Base-by-base conservation (phyloP, 345 rosid species). In the Populus davidiana region DNA sequence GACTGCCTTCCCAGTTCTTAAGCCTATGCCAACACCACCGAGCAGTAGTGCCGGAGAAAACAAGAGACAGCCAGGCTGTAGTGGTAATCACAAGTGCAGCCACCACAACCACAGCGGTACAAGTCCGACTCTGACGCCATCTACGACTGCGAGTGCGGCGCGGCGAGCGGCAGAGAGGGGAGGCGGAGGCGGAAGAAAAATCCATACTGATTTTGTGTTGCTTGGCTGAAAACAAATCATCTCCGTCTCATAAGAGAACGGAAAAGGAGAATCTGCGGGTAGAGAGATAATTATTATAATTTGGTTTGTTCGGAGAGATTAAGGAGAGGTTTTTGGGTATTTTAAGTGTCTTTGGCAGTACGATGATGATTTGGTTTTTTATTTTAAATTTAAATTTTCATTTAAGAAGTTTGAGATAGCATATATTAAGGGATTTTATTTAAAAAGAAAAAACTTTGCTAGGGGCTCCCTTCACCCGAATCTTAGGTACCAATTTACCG, bases 21-120 rank as follows among this genome's bases (percentile, higher is more conserved):
- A 90, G 78, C 66, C 87, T 86, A 63, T 85, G 84, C 89, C 90
- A 90, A 78, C 87, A 83, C 41, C 83, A 83, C 41, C 83, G 92
- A 62, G 82, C 83, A 74, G 90, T 85, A 64, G 94, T 79, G 65
- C 86, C 83, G 6, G 95, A 89, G 85, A 91, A 93, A 66, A 94
- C 90, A 59, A 94, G 92, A 41, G 94, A 93, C 47, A 93, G 86
- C 98, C 98, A 94, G 10, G 93, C 95, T 70, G 87, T 78, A 84
- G 94, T 86, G 50, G 92, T 81, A 73, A 94, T 50, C 52, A 93
- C 83, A 29, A 94, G 91, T 35, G 94, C 90, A 18, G 87, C 86
- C 25, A 86, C 83, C 6, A 88, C 86, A 27, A 90, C 82, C 3
- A 85, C 85, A 4, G 91, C 91, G 3, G 91, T 90, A 21, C 83